Conservation (phyloP, 352 stramenopile genomes). For the Ophiocytium majus region DNA sequence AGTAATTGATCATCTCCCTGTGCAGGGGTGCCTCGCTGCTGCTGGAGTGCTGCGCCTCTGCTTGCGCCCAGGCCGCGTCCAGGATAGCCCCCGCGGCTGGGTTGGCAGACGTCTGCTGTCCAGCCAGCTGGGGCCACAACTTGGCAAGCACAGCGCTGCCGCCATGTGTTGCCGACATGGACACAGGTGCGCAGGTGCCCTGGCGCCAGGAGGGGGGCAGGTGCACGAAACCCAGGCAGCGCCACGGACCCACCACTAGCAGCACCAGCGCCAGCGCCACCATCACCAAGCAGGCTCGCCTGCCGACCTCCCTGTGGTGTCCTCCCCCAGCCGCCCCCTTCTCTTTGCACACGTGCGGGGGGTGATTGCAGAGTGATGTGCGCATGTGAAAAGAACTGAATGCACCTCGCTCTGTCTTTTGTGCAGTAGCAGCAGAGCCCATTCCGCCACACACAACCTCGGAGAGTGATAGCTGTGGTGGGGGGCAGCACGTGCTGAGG, state of each 20-base stretch:
- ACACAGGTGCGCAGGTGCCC: background rate
- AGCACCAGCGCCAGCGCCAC: background rate
- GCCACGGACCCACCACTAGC: too few species aligned
- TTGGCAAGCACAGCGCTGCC: background rate
- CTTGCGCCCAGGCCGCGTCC: background rate
- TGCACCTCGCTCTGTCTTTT: too few species aligned
- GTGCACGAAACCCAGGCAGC: background rate
- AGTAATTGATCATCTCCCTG: conserved; percentile 2
- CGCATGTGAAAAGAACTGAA: too few species aligned
- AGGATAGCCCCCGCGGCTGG: background rate
- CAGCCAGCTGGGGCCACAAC: conserved; percentile 32
- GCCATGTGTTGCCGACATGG: too few species aligned
- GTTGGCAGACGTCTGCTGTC: conserved; percentile 33
- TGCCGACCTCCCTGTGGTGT: background rate
- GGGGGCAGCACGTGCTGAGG: too few species aligned
- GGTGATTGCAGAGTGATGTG: too few species aligned
- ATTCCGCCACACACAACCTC: too few species aligned
- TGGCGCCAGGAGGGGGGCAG: background rate
- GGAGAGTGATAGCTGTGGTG: too few species aligned
- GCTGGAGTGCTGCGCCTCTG: background rate
- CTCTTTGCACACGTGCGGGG: too few species aligned
- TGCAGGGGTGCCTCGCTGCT: background rate
- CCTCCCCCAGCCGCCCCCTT: too few species aligned
- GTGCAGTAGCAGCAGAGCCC: too few species aligned
- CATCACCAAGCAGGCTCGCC: background rate